Base-by-base conservation (phyloP, 1,284 basidiomycete genomes). In the Cryptococcus hybrid region DNA sequence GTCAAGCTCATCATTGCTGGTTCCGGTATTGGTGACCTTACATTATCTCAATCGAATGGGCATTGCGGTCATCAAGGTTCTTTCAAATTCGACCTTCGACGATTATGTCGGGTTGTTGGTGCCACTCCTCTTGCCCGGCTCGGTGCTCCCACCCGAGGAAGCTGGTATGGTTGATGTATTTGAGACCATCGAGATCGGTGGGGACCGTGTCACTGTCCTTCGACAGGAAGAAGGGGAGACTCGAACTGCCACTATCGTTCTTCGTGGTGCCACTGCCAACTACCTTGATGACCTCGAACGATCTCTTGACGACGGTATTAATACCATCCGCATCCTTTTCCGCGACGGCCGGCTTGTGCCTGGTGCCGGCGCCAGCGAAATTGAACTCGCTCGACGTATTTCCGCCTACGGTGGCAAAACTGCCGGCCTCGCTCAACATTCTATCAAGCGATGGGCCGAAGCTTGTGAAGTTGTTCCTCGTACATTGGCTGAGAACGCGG, bases 1-100 rank as follows among this genome's bases (percentile, higher is more conserved):
- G 88, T 99, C 69, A 90, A 89, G 75, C 85, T 98, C 60, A 87
- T 99, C 80, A 86, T 99, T 62, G 93, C 92, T 15, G 94, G 95
- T 38, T 89, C 91, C 12, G 86, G 86, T 43, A 85, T 99, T 58
- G 95, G 95, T 66, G 96, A 99, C 95, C 3, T 82, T 97, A 63
- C 96, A 99, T 81, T 99, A 96, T 81, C 87, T 98, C 71, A 92
- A 99, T 82, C 86, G 95, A 54, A 84, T 90, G 80, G 84, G 86
- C 79, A 94, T 99, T 77, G 88, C 91, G 66, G 92, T 98, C 66
- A 85, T 99, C 80, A 98, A 98, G 79, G 90, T 99, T 38, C 84
- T 96, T 97, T 92, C 76, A 99, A 99, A 78, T 99, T 99, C 78
- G 95, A 99, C 65, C 85, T 99, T 15, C 88, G 94, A 50, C 84